Evolutionary conservation across 306 rosid genomes (phyloP).

Genomic region (Rubus parviflorus): DNA sequence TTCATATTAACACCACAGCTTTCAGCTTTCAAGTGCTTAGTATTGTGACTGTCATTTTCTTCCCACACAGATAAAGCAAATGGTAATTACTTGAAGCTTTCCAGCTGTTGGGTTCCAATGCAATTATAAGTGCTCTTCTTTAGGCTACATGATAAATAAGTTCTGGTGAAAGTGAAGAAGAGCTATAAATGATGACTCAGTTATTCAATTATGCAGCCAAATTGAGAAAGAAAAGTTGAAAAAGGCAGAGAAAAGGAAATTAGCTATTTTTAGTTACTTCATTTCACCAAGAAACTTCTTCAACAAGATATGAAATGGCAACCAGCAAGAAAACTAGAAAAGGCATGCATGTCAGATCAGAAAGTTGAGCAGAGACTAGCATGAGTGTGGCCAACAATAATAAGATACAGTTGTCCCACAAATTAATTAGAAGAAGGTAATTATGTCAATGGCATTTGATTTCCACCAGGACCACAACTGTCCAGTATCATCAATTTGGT

Average conservation of each 20-base stretch:
- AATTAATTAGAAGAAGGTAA: constrained; percentile 26
- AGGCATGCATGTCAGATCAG: constrained; percentile 25
- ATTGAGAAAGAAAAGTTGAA: not conserved
- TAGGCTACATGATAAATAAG: not conserved
- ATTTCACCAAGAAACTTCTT: not conserved
- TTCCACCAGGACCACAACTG: not conserved
- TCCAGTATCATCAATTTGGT: constrained; percentile 20
- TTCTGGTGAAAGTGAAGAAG: not conserved
- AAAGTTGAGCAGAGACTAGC: constrained; percentile 18
- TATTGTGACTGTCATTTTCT: constrained; percentile 5
- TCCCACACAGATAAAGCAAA: not conserved
- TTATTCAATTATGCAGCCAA: constrained; percentile 5
- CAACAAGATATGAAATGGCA: constrained; percentile 22
- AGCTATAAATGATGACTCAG: constrained; percentile 11
- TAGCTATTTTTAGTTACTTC: constrained; percentile 12
- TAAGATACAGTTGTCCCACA: constrained; percentile 34
- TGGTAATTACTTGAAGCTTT: constrained; percentile 9
- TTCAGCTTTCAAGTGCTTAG: constrained; percentile 2
- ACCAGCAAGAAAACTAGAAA: constrained; percentile 32
- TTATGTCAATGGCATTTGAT: constrained; percentile 13
- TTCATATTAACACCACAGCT: not conserved
- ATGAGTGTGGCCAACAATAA: constrained; percentile 10
- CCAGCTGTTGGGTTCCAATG: constrained; percentile 24
- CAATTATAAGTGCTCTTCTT: constrained; percentile 13
- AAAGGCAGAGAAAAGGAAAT: not conserved